Percentiles rank a stretch among this genome's conserved stretches.
These are phyloP conservation scores for Cryptococcus wingfieldii DNA, from an alignment of 1,284 basidiomycete genomes.

Conservation along the genomic window DNA sequence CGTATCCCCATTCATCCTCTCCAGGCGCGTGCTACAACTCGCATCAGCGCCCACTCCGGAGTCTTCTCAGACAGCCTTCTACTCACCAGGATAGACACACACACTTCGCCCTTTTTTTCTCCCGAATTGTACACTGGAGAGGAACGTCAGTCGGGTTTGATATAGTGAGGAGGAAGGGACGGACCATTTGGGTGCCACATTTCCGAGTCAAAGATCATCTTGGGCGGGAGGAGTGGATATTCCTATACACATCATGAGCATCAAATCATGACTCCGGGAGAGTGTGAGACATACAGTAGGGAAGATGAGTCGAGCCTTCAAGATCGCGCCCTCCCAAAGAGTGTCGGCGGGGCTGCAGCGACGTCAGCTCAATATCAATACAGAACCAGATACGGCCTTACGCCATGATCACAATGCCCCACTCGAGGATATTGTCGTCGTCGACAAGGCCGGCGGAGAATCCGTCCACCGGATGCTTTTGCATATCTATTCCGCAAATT, in stretches of 20 bases:
- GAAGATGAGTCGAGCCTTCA: slow-evolving; percentile 81
- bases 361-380: not conserved
- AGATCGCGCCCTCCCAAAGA: slow-evolving; percentile 87
- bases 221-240: slow-evolving; percentile 87
- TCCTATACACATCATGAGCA: slow-evolving; percentile 50
- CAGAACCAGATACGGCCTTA: slow-evolving; percentile 48
- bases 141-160: not conserved
- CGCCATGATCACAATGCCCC: slow-evolving; percentile 92
- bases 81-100: slow-evolving; percentile 90
- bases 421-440: slow-evolving; percentile 86
- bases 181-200: slow-evolving; percentile 99
- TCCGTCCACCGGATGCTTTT: slow-evolving; percentile 83
- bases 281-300: slow-evolving; percentile 54
- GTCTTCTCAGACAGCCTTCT: not conserved
- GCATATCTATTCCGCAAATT: slow-evolving; percentile 58
- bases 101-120: slow-evolving; percentile 84
- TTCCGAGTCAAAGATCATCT: slow-evolving; percentile 89
- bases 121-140: slow-evolving; percentile 81
- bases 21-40: slow-evolving; percentile 78
- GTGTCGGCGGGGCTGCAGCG: slow-evolving; percentile 72
- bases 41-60: not conserved
- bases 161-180: slow-evolving; percentile 26
- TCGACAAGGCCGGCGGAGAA: slow-evolving; percentile 93
- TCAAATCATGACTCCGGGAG: not conserved
- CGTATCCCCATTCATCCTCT: slow-evolving; percentile 96